phyloP scores from a whole-genome alignment of 495 filamentous ascomycete species.

The Penicillium fimorum region DNA sequence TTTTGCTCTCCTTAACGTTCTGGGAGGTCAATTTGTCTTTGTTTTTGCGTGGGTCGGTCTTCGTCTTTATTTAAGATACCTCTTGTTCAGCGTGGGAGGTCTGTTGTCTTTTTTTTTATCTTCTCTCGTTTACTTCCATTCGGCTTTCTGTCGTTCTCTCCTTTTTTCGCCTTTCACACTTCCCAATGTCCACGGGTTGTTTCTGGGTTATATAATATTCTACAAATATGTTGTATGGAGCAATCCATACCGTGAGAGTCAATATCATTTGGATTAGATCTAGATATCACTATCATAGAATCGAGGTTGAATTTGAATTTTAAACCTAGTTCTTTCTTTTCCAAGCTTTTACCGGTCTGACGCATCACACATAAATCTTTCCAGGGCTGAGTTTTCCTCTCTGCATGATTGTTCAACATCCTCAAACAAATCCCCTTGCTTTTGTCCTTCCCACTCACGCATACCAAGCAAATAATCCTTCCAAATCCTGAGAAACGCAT shows the following conservation, averaged over 20 bases:
- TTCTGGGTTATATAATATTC: not conserved
- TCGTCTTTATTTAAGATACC: slow-evolving; percentile 13
- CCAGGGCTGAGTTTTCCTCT: not conserved
- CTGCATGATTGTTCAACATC: not conserved
- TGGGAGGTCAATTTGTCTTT: slow-evolving; percentile 1
- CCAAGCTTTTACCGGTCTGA: not conserved
- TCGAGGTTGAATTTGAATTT: not conserved
- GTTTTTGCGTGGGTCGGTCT: slow-evolving; percentile 12
- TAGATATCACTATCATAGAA: not conserved
- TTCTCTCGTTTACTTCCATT: slow-evolving; percentile 5
- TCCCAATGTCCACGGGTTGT: not conserved
- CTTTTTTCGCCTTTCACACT: not conserved
- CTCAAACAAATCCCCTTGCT: not conserved
- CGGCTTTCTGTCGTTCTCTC: slow-evolving; percentile 1
- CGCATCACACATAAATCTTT: not conserved
- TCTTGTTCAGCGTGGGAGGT: slow-evolving; percentile 12
- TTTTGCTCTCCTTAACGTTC: not conserved
- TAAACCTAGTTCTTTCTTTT: not conserved
- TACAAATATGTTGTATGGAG: slow-evolving; percentile 5
- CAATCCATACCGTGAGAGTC: slow-evolving; percentile 2
- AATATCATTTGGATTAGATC: not conserved
- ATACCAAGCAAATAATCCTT: not conserved
- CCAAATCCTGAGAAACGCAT: not conserved
- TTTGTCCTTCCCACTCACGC: not conserved
- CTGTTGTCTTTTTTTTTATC: slow-evolving; percentile 3